phyloP scores from a whole-genome alignment of 2,329 filamentous ascomycete species.

The Phyllosticta citrichinensis region DNA sequence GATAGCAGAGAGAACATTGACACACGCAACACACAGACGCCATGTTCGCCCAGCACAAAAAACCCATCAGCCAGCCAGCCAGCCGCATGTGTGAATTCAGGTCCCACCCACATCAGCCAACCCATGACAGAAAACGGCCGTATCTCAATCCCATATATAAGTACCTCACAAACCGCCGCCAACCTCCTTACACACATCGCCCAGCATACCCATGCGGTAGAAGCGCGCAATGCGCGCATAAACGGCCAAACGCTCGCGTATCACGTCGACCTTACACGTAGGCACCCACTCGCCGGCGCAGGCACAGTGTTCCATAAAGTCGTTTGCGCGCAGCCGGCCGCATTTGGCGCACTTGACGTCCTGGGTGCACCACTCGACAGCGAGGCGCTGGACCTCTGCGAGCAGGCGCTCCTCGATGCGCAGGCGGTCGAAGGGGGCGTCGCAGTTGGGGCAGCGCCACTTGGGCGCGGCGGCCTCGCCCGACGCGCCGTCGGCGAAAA shows the following conservation, averaged over 20 bases:
- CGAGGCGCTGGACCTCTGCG: conserved; percentile 60
- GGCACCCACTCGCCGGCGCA: conserved; percentile 81
- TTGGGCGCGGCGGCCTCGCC: conserved; percentile 13
- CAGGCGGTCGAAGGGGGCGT: conserved; percentile 64
- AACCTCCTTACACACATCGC: conserved; percentile 60
- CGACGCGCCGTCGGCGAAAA: conserved; percentile 42
- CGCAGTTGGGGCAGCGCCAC: conserved; percentile 60
- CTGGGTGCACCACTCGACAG: conserved; percentile 77
- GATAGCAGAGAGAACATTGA: no score
- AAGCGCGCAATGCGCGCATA: conserved; percentile 65
- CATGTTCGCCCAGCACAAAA: no score
- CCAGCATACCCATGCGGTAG: conserved; percentile 75
- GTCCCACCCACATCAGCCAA: neutral
- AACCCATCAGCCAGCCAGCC: no score
- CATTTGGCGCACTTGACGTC: conserved; percentile 79
- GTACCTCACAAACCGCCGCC: conserved; percentile 33
- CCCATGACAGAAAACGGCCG: no score
- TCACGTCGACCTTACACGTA: conserved; percentile 56
- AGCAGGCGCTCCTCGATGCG: conserved; percentile 77
- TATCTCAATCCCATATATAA: no score
- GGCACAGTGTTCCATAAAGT: conserved; percentile 93
- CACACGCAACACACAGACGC: no score
- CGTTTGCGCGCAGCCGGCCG: conserved; percentile 56
- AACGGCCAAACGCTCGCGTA: conserved; percentile 56
- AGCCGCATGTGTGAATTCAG: no score